Evolutionary conservation across 2,329 filamentous ascomycete species (phyloP).

Genomic region (Calonectria montana): DNA sequence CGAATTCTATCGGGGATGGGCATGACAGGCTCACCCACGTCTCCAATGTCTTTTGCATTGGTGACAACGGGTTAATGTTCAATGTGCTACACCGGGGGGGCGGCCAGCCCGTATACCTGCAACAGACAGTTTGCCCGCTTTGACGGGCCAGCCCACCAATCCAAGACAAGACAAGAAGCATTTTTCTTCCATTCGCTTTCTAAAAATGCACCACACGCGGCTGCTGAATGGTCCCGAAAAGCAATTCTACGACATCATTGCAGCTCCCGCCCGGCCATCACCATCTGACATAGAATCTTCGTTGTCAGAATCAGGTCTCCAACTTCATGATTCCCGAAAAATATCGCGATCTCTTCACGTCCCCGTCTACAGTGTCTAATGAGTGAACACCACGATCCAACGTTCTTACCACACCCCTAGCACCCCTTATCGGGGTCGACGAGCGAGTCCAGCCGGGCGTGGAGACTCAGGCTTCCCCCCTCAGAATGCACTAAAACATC

Average conservation of each 20-base stretch:
- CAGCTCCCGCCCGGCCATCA: background rate
- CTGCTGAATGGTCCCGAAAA: background rate
- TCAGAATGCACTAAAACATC: background rate
- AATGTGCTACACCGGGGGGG: background rate
- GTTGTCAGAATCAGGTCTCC: background rate
- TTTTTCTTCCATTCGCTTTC: background rate
- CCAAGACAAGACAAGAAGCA: background rate
- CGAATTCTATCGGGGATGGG: background rate
- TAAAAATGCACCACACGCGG: background rate
- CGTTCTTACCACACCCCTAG: background rate
- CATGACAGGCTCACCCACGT: background rate
- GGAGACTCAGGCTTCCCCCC: constrained; percentile 15
- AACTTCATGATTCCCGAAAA: background rate
- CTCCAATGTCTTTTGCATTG: background rate
- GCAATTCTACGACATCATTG: background rate
- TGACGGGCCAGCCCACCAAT: background rate
- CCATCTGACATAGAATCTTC: background rate
- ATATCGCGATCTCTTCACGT: background rate
- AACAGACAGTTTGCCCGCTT: constrained; percentile 2
- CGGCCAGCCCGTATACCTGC: background rate
- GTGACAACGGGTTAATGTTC: background rate
- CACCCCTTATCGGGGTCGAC: constrained; percentile 21
- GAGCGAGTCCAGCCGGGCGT: constrained; percentile 5
- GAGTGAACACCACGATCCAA: background rate
- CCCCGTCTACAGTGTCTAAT: background rate